Base-by-base conservation (phyloP, 208 protist genomes). In the Crithidia brevicula region DNA sequence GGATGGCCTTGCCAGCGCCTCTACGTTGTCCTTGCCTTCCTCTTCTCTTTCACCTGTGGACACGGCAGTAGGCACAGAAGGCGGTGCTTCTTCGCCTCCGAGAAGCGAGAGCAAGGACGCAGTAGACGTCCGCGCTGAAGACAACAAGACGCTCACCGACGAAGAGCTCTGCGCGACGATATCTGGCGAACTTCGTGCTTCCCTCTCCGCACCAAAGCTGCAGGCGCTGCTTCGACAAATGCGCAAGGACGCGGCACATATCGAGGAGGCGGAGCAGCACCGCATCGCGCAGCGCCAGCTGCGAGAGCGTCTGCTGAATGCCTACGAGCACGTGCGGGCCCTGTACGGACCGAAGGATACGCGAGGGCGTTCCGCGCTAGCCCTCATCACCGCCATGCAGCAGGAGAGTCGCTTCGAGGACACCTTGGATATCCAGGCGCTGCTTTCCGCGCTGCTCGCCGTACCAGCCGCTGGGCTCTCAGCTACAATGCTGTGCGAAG, bases 291-390 rank as follows among this genome's bases (percentile, higher is more conserved):
- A 66, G 54, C 72, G 60, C 40, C 89, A 92, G 73, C 66, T 80
- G 40, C 61, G 65, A n/a, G 91, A 96, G 63, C 80, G 82, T 3
- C 33, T 93, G 23, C 53, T 93, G 18, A 73, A 59, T 27, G 85
- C 78, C 23, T 96, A 92, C 62, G 86, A 91, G 65, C 85, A 91
- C 54, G 57, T 95, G 8, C 81, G 88, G 33, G 72, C 81, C 10
- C 47, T 94, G 0, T 86, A 88, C 33, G 83, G 83, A 15, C 61
- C 47, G 22, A 86, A 64, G 20, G 71, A 77, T 62, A 31, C 68
- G 27, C n/a, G 52, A 28, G 18, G 84, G 61, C 42, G 77, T 22
- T 80, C 76, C 34, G 74, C 84, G 4, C 33, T 28, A 22, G n/a
- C 74, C 28, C 60, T 94, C 23, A 33, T 96, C 13, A 50, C 66